Conservation (phyloP, 192 early-diverging fungal genomes). For the Entomortierella parvispora region DNA sequence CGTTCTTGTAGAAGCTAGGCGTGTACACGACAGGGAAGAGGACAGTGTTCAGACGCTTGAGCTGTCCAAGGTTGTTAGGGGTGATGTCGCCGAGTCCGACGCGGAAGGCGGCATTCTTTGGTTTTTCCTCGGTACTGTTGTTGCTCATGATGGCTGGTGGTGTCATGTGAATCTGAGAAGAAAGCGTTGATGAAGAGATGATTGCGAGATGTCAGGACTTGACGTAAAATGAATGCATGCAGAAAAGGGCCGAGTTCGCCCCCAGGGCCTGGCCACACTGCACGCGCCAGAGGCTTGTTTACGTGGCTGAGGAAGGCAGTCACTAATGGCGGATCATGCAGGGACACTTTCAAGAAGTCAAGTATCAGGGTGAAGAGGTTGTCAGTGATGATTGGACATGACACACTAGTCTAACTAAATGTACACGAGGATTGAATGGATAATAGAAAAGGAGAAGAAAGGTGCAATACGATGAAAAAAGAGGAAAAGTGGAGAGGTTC, state of each 20-base stretch:
- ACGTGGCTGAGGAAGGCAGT: too few species aligned
- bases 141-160: conserved; percentile 34
- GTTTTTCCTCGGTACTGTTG: conserved; percentile 7
- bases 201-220: neutral
- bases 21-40: conserved; percentile 92
- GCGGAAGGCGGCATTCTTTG: conserved; percentile 40
- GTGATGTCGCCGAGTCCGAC: conserved; percentile 65
- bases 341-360: too few species aligned
- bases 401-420: too few species aligned
- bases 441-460: too few species aligned
- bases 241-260: too few species aligned
- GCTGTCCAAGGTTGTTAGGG: conserved; percentile 69
- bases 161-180: conserved; percentile 29
- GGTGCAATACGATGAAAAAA: neutral
- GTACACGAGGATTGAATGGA: too few species aligned
- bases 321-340: too few species aligned
- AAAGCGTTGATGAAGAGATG: neutral
- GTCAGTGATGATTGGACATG: neutral
- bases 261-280: too few species aligned
- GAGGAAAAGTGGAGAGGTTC: neutral
- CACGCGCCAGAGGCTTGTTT: too few species aligned
- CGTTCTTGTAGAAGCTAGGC: conserved; percentile 79
- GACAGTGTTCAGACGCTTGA: conserved; percentile 77
- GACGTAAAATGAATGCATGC: neutral
- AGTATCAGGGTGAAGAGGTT: too few species aligned